phyloP scores from a whole-genome alignment of 495 filamentous ascomycete species.

The Penicillium subrubescens region DNA sequence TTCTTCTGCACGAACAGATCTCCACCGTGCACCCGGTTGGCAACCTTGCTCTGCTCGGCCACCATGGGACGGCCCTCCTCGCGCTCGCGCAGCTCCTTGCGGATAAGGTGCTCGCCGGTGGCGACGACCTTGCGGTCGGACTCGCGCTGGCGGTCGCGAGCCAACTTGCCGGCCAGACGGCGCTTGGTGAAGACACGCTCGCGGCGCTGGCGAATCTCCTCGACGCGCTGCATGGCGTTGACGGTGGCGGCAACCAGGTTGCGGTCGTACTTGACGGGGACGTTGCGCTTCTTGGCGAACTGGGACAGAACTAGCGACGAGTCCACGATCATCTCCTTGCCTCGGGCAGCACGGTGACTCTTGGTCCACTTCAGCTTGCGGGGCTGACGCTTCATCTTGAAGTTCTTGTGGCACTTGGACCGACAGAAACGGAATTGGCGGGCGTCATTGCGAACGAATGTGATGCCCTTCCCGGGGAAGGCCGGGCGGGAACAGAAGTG shows the following conservation, averaged over 20 bases:
- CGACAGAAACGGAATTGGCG: conserved; percentile 68
- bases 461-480: conserved; percentile 90
- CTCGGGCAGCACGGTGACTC: conserved; percentile 67
- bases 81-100: conserved; percentile 50
- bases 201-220: conserved; percentile 79
- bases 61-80: conserved; percentile 47
- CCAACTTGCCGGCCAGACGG: conserved; percentile 86
- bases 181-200: conserved; percentile 92
- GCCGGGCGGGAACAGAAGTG: conserved; percentile 85
- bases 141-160: conserved; percentile 66
- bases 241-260: conserved; percentile 84
- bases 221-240: conserved; percentile 86
- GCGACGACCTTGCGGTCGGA: conserved; percentile 84
- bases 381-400: conserved; percentile 97
- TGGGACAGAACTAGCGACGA: conserved; percentile 85
- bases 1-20: conserved; percentile 60
- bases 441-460: conserved; percentile 82
- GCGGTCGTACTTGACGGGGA: conserved; percentile 93
- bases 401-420: conserved; percentile 94
- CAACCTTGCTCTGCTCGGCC: conserved; percentile 37
- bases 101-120: conserved; percentile 80
- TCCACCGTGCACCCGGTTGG: conserved; percentile 48
- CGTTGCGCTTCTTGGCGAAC: conserved; percentile 90
- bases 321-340: conserved; percentile 95
- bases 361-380: conserved; percentile 88